Base-by-base conservation (phyloP, 306 rosid species). In the Corylus heterophylla region DNA sequence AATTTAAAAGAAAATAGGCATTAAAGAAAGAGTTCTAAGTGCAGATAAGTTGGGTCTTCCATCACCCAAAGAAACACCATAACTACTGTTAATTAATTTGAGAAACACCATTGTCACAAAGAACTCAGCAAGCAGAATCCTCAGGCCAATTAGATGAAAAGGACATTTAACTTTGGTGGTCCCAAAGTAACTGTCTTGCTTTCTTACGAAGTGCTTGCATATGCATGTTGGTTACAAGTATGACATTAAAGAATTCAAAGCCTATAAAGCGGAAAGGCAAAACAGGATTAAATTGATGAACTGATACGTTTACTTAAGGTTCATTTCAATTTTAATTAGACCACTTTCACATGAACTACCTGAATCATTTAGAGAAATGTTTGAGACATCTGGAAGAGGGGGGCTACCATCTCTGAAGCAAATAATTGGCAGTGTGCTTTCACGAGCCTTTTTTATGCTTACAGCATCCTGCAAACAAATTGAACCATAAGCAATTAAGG, bases 401-500 rank as follows among this genome's bases (percentile, higher is more conserved):
- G 88, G 99, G 76, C 99, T 87, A 55, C 99, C 98, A 82, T 88
- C 88, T 85, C 97, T 90, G 82, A 96, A 88, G 87, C 99, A 96
- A 85, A 91, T 81, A 73, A 93, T 54, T 9, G 96, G 98, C 82
- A 90, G 73, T 39, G 74, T 39, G 63, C 87, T 87, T 83, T 87
- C 62, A 16, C 90, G 89, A 81, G 90, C 66, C 81, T 79, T 87
- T 74, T 86, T 88, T 76, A 86, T 64, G 68, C 82, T 86, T 42
- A 79, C 52, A 74, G 76, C 67, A 77, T 88, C 97, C 99, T 96
- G 90, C 79, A 82, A 87, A 74, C 68, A 87, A 58, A 10, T 25
- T 20, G 75, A 74, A 71, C 48, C 10, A 78, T 71, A 35, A 83
- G 86, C 74, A 80, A 48, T 70, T 14, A 75, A 69, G 54, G 47